Percentiles rank a stretch among this genome's conserved stretches.
Conservation (phyloP, 106 monocot species). For the Hemerocallis citrina region DNA sequence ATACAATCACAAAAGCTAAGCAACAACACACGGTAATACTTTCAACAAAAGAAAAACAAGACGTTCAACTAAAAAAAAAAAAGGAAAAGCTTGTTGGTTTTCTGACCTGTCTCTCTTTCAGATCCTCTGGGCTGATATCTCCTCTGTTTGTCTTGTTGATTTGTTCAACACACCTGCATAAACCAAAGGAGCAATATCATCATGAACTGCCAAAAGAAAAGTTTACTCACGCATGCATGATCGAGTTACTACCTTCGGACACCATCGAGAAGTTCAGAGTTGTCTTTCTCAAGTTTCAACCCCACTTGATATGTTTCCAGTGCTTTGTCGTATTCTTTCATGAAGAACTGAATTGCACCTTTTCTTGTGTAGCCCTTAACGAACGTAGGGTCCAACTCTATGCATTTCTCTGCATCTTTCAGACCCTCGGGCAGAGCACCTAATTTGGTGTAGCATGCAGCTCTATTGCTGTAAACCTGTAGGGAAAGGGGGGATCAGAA, state of each 20-base stretch:
- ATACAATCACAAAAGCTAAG: not conserved
- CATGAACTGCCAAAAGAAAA: not conserved
- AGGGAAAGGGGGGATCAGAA: not conserved
- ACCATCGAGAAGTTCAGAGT: slow-evolving; percentile 79
- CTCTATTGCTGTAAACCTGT: slow-evolving; percentile 93
- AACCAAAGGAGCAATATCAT: not conserved
- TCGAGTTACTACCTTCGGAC: slow-evolving; percentile 44
- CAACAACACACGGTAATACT: not conserved
- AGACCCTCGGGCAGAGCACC: slow-evolving; percentile 88
- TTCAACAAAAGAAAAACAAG: not conserved
- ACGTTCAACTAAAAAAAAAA: not conserved
- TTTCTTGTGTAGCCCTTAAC: slow-evolving; percentile 90
- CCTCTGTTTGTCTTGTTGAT: slow-evolving; percentile 91
- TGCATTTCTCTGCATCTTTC: slow-evolving; percentile 96
- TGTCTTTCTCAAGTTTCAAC: slow-evolving; percentile 73
- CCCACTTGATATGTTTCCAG: slow-evolving; percentile 90
- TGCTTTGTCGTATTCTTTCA: slow-evolving; percentile 98
- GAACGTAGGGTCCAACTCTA: slow-evolving; percentile 89
- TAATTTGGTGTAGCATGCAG: slow-evolving; percentile 94
- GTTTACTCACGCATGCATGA: not conserved
- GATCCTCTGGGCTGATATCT: slow-evolving; percentile 79
- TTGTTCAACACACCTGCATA: slow-evolving; percentile 80
- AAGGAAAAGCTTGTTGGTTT: too few relatives aligned
- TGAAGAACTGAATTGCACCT: slow-evolving; percentile 88
- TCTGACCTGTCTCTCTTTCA: slow-evolving; percentile 94